Percentiles rank a stretch among this genome's conserved stretches.
Conservation (phyloP, 2,329 filamentous ascomycete genomes). For the Fusarium odoratissimum region DNA sequence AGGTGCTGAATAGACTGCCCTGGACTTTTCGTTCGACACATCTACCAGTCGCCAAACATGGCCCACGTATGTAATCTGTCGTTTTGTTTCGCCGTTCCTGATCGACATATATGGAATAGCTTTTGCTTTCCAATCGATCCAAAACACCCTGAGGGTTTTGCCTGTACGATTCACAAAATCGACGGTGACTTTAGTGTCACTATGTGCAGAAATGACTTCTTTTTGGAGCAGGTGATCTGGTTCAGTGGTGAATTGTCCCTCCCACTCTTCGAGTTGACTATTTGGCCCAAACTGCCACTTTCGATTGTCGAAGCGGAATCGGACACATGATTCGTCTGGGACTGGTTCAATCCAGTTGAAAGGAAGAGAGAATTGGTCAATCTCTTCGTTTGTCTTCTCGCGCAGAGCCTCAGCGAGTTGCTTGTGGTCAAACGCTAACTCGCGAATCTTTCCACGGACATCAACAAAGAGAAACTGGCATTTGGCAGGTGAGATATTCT, state of each 20-base stretch:
- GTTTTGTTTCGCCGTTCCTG: conserved; percentile 13
- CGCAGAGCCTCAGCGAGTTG: conserved; percentile 32
- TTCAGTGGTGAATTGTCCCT: conserved; percentile 23
- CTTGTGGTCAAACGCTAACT: conserved; percentile 41
- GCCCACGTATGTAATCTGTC: conserved; percentile 33
- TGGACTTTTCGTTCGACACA: conserved; percentile 3
- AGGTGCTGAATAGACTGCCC: conserved; percentile 30
- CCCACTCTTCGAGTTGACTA: conserved; percentile 29
- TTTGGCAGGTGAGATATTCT: conserved; percentile 6
- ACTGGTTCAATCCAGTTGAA: conserved; percentile 41
- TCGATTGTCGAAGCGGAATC: conserved; percentile 32
- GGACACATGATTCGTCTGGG: conserved; percentile 13
- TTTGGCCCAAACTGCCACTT: conserved; percentile 39
- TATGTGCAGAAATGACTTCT: conserved; percentile 37
- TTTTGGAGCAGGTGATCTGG: conserved; percentile 14
- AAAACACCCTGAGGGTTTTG: conserved; percentile 32
- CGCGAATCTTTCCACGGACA: conserved; percentile 8
- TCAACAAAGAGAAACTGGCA: conserved; percentile 42
- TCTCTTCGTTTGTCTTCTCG: conserved; percentile 6
- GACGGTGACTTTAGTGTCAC: conserved; percentile 15
- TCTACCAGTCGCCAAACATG: conserved; percentile 41
- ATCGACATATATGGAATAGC: conserved; percentile 31
- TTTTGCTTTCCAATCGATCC: conserved; percentile 41
- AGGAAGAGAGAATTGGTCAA: conserved; percentile 29
- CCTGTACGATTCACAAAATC: conserved; percentile 44